Evolutionary conservation across 2,329 filamentous ascomycete genomes (phyloP).

Genomic region (Cladophialophora bantiana): DNA sequence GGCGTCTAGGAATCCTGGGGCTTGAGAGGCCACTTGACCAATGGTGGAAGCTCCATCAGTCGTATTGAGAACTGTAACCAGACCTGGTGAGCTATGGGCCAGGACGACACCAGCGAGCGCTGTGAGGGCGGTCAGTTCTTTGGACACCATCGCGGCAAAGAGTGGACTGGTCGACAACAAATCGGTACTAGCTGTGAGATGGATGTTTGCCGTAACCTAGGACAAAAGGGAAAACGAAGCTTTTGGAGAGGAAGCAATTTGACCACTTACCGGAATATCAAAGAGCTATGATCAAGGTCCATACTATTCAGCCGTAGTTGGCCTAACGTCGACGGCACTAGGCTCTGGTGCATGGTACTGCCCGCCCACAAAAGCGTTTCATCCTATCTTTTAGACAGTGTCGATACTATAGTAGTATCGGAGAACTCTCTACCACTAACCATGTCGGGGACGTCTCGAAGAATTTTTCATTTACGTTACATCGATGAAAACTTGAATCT

Average conservation of each 20-base stretch:
- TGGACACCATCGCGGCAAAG: background rate
- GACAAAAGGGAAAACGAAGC: background rate
- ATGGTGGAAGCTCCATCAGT: slow-evolving; percentile 14
- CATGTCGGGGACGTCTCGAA: too few species aligned
- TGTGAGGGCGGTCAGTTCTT: slow-evolving; percentile 8
- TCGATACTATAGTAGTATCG: too few species aligned
- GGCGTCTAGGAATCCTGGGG: slow-evolving; percentile 1
- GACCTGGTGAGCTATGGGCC: slow-evolving; percentile 12
- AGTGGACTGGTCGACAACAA: background rate
- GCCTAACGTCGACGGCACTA: background rate
- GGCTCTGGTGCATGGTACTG: background rate
- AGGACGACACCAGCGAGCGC: slow-evolving; percentile 14
- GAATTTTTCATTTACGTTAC: too few species aligned
- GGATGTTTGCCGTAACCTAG: background rate
- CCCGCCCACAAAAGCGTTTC: too few species aligned
- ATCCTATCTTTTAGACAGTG: too few species aligned
- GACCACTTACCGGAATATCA: background rate
- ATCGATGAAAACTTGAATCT: too few species aligned
- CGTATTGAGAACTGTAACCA: slow-evolving; percentile 22
- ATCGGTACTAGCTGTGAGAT: too few species aligned
- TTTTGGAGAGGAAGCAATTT: background rate
- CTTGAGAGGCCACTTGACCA: background rate
- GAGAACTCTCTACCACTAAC: too few species aligned
- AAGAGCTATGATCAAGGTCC: slow-evolving; percentile 42
- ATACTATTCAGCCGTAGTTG: background rate